Percentiles rank a stretch among this genome's conserved stretches.
These are phyloP conservation scores for Hypoxylon sp. DNA, from an alignment of 2,329 filamentous ascomycete genomes.

Conservation along the genomic window DNA sequence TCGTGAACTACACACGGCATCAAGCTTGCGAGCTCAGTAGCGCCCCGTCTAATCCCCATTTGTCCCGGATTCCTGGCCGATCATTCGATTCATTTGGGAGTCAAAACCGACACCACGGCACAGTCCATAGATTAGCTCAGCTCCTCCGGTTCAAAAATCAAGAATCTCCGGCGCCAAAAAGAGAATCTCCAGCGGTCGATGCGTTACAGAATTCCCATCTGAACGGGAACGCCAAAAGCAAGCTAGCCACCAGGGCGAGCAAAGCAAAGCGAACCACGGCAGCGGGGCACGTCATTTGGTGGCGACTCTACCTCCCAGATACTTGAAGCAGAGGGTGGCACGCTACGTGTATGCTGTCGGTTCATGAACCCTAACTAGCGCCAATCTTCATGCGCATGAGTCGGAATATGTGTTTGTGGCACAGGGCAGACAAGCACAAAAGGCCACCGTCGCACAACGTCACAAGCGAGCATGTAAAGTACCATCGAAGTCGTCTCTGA, in stretches of 20 bases:
- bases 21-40: conserved; percentile 22
- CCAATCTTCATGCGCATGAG: conserved; percentile 36
- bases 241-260: conserved; percentile 11
- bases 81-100: conserved; percentile 32
- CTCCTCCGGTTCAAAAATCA: conserved; percentile 23
- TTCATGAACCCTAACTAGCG: conserved; percentile 35
- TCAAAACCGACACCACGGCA: conserved; percentile 26
- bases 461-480: conserved; percentile 41
- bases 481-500: conserved; percentile 31
- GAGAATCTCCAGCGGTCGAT: conserved; percentile 38
- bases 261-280: conserved; percentile 15
- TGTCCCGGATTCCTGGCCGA: conserved; percentile 13
- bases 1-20: conserved; percentile 37
- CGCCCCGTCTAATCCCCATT: conserved; percentile 26
- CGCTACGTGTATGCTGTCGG: conserved; percentile 30
- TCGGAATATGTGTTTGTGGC: conserved; percentile 41
- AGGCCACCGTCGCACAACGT: conserved; percentile 43
- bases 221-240: conserved; percentile 17
- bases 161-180: conserved; percentile 29
- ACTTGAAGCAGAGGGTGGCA: conserved; percentile 20
- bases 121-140: conserved; percentile 26
- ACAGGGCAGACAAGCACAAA: conserved; percentile 37
- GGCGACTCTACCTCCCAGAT: conserved; percentile 34
- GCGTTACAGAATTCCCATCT: conserved; percentile 38
- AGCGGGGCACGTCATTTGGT: conserved; percentile 40